These are phyloP conservation scores for Hylodesmum podocarpum DNA, from an alignment of 306 rosid species.

Conservation along the genomic window DNA sequence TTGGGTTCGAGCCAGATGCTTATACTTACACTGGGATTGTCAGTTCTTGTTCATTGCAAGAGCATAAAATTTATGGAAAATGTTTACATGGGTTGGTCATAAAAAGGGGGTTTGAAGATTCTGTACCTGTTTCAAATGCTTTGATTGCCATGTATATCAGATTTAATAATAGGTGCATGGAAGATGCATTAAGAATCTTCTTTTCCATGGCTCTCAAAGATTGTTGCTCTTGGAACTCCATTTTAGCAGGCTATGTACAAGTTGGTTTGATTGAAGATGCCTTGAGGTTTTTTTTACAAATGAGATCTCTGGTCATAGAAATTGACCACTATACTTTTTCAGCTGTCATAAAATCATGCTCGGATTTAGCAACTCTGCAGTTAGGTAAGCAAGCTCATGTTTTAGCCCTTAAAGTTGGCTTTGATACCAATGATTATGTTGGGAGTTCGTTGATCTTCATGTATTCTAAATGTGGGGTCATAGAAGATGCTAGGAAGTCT, in stretches of 20 bases:
- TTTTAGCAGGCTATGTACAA: conserved; percentile 75
- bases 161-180: conserved; percentile 50
- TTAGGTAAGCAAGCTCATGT: conserved; percentile 77
- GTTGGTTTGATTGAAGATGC: conserved; percentile 74
- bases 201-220: conserved; percentile 58
- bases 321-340: conserved; percentile 71
- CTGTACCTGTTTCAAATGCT: conserved; percentile 70
- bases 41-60: conserved; percentile 50
- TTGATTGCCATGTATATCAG: conserved; percentile 76
- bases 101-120: conserved; percentile 62
- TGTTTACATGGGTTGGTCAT: conserved; percentile 70
- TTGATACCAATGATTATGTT: conserved; percentile 60
- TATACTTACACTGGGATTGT: conserved; percentile 71
- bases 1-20: conserved; percentile 69
- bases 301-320: conserved; percentile 50
- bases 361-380: conserved; percentile 75
- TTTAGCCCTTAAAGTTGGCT: conserved; percentile 54
- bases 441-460: conserved; percentile 79
- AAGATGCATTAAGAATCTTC: conserved; percentile 59
- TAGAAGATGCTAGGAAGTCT: conserved; percentile 71
- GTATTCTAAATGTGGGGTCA: conserved; percentile 89
- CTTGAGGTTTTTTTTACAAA: conserved; percentile 50
- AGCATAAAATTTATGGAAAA: conserved; percentile 48
- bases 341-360: conserved; percentile 65
- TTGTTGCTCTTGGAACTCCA: conserved; percentile 75